Evolutionary conservation across 2,329 filamentous ascomycete genomes (phyloP).

Genomic region (Alternaria novae-zelandiae): DNA sequence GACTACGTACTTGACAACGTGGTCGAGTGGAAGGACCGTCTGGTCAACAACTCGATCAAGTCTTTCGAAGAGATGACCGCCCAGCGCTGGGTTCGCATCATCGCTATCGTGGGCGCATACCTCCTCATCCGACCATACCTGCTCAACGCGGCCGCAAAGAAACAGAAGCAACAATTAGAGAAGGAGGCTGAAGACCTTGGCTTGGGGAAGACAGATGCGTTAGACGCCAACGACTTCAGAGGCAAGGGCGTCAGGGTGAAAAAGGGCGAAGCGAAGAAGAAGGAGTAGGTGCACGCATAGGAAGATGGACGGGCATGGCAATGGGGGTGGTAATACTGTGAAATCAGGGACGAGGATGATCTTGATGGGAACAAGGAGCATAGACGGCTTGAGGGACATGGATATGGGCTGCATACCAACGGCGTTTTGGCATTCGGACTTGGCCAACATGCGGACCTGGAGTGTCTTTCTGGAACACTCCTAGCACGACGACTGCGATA

Average conservation of each 20-base stretch:
- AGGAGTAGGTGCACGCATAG: neutral
- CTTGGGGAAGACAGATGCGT: slow-evolving; percentile 37
- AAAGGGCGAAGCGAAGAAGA: slow-evolving; percentile 57
- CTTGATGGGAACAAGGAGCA: neutral
- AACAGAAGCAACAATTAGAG: slow-evolving; percentile 69
- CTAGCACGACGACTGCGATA: slow-evolving; percentile 2
- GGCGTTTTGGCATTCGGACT: slow-evolving; percentile 1
- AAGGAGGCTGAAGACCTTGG: slow-evolving; percentile 53
- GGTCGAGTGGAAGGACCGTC: slow-evolving; percentile 44
- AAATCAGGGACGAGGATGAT: neutral
- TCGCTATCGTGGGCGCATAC: slow-evolving; percentile 76
- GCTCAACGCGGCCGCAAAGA: slow-evolving; percentile 68
- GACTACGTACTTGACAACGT: slow-evolving; percentile 33
- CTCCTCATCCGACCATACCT: slow-evolving; percentile 73
- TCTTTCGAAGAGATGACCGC: slow-evolving; percentile 53
- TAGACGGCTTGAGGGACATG: neutral
- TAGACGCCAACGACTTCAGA: slow-evolving; percentile 42
- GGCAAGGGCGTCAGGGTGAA: slow-evolving; percentile 29
- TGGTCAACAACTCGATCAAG: slow-evolving; percentile 50
- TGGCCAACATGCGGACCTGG: slow-evolving; percentile 15
- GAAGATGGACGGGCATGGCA: neutral
- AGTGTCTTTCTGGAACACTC: slow-evolving; percentile 13
- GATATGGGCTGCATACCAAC: neutral
- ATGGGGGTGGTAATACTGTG: neutral
- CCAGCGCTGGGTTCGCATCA: slow-evolving; percentile 67